A percentile compares a stretch with the other conserved stretches of the same genome.
phyloP scores from a whole-genome alignment of 2,329 filamentous ascomycete genomes.

The Karstenula rhodostoma region DNA sequence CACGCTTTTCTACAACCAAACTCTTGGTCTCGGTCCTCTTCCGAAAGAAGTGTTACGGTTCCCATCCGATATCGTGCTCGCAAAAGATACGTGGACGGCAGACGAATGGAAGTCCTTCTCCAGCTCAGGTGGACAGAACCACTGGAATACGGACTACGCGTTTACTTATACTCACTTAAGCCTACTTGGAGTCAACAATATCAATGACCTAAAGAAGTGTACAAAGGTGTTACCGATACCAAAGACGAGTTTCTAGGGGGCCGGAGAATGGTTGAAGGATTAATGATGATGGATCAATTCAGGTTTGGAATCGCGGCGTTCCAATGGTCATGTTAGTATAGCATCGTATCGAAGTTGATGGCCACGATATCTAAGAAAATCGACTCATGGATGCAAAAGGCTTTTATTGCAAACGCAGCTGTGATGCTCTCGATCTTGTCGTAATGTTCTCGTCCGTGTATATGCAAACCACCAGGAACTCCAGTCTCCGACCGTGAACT shows the following conservation, averaged over 20 bases:
- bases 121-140: constrained; percentile 22
- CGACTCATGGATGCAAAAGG: background rate
- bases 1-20: constrained; percentile 43
- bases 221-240: constrained; percentile 46
- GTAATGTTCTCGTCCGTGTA: constrained; percentile 4
- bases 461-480: constrained; percentile 25
- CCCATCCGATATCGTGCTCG: constrained; percentile 39
- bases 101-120: constrained; percentile 36
- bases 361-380: background rate
- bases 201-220: constrained; percentile 63
- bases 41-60: constrained; percentile 42
- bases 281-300: too few species aligned
- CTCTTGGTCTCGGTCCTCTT: constrained; percentile 26
- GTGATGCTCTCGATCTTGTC: constrained; percentile 6
- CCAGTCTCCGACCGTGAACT: constrained; percentile 16
- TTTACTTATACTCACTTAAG: constrained; percentile 59
- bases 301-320: too few species aligned
- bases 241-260: too few species aligned
- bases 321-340: too few species aligned
- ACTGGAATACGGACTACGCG: constrained; percentile 50
- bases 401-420: constrained; percentile 5
- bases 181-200: constrained; percentile 62
- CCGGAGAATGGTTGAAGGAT: too few species aligned
- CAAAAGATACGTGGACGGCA: constrained; percentile 22
- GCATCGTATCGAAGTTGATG: too few species aligned